Percentiles rank a stretch among this genome's conserved stretches.
Evolutionary conservation across 495 filamentous ascomycete genomes (phyloP).

Genomic region (Oidiodendron maius): DNA sequence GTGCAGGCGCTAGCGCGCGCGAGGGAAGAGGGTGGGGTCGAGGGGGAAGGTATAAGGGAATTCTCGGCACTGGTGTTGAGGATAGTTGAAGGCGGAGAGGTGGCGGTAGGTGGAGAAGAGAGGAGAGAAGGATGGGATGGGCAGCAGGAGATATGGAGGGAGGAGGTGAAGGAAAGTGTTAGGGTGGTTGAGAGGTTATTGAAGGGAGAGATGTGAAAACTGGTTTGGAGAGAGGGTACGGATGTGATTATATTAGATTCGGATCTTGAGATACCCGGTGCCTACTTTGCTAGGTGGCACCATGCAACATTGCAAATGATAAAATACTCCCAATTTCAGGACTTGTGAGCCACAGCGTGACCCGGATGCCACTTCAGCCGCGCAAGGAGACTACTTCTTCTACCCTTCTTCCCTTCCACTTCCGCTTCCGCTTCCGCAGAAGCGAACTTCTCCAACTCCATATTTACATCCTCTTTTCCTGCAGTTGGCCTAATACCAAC

Average conservation of each 20-base stretch:
- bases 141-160: constrained; percentile 15
- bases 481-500: no score
- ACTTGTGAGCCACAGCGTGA: no score
- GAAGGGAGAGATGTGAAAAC: constrained; percentile 7
- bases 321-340: no score
- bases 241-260: no score
- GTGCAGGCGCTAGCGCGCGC: constrained; percentile 28
- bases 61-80: constrained; percentile 36
- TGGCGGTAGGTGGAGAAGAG: no score
- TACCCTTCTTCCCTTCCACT: constrained; percentile 6
- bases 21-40: constrained; percentile 27
- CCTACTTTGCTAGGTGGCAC: neutral
- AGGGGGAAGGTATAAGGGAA: constrained; percentile 40
- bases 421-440: no score
- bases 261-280: no score
- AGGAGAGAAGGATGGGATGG: no score
- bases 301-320: neutral
- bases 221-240: no score
- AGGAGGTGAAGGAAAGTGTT: constrained; percentile 17
- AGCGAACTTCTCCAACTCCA: no score
- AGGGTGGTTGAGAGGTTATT: constrained; percentile 16
- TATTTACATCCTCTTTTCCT: no score
- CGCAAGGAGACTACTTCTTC: constrained; percentile 8
- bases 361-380: constrained; percentile 15
- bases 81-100: constrained; percentile 20